These are phyloP conservation scores for Plenodomus lindquistii DNA, from an alignment of 2,329 filamentous ascomycete genomes.

Conservation along the genomic window DNA sequence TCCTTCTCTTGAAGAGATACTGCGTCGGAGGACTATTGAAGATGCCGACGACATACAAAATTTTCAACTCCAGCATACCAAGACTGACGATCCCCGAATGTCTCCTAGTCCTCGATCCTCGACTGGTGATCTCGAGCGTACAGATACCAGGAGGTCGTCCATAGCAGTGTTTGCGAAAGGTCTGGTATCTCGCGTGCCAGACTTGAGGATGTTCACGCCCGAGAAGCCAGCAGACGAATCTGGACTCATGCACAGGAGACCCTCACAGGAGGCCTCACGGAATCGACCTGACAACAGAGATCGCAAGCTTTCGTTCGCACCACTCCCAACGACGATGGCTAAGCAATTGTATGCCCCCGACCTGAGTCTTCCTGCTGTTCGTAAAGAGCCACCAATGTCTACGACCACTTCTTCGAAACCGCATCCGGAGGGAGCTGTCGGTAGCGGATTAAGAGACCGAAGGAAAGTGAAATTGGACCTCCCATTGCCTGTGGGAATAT, in stretches of 20 bases:
- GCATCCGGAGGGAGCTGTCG: neutral
- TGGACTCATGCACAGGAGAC: neutral
- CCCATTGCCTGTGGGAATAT: constrained; percentile 24
- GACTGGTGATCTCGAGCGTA: neutral
- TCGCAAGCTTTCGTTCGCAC: constrained; percentile 13
- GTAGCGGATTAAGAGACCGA: constrained; percentile 27
- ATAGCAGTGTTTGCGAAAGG: constrained; percentile 30
- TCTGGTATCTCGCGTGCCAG: constrained; percentile 23
- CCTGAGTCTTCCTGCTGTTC: constrained; percentile 2
- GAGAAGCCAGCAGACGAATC: constrained; percentile 5
- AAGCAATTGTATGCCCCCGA: neutral
- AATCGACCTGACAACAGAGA: constrained; percentile 8
- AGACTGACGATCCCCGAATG: constrained; percentile 2
- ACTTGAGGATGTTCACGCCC: constrained; percentile 24
- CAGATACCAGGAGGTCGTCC: constrained; percentile 23
- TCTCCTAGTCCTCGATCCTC: neutral
- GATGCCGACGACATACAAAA: constrained; percentile 15
- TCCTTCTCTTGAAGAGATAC: constrained; percentile 26
- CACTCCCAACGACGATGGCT: constrained; percentile 1
- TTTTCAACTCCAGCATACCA: constrained; percentile 7
- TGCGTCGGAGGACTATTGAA: constrained; percentile 13
- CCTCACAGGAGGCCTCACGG: constrained; percentile 2
- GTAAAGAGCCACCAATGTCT: neutral
- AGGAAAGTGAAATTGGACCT: constrained; percentile 35
- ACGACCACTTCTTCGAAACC: neutral